Percentiles rank a stretch among this genome's conserved stretches.
These are phyloP conservation scores for Lophiostoma macrostomum DNA, from an alignment of 495 filamentous ascomycete species.

Conservation along the genomic window DNA sequence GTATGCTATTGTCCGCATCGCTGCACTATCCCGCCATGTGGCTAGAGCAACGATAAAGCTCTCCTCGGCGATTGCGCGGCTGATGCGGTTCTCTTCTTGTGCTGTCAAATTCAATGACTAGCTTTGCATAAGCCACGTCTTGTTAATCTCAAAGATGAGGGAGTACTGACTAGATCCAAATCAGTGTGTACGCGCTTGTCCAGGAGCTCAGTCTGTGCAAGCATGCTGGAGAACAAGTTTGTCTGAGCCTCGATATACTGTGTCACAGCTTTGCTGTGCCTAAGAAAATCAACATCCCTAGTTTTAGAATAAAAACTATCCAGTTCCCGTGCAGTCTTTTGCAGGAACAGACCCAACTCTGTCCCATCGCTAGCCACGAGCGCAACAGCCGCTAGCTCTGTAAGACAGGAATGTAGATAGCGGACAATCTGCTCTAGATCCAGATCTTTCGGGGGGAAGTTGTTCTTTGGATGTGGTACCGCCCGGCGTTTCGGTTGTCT, in stretches of 20 bases:
- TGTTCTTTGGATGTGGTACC: neutral
- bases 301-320: too few species aligned
- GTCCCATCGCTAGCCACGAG: neutral
- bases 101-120: constrained; percentile 5
- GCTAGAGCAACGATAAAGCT: constrained; percentile 6
- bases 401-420: constrained; percentile 1
- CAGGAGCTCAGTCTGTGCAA: neutral
- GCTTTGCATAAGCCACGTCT: neutral
- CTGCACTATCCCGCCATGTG: constrained; percentile 9
- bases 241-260: constrained; percentile 3
- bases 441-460: too few species aligned
- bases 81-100: constrained; percentile 12
- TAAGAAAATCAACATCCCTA: neutral
- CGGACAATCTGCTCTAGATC: constrained; percentile 2
- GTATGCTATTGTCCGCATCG: constrained; percentile 10
- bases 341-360: constrained; percentile 6
- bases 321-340: constrained; percentile 1
- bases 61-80: constrained; percentile 5
- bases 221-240: neutral
- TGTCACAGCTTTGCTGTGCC: neutral
- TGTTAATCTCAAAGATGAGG: neutral
- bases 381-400: neutral
- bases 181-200: constrained; percentile 12
- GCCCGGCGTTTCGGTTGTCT: neutral
- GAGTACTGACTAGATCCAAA: constrained; percentile 6